Evolutionary conservation across 768 basidiomycete species (phyloP).

Genomic region (Tylopilus felleus): DNA sequence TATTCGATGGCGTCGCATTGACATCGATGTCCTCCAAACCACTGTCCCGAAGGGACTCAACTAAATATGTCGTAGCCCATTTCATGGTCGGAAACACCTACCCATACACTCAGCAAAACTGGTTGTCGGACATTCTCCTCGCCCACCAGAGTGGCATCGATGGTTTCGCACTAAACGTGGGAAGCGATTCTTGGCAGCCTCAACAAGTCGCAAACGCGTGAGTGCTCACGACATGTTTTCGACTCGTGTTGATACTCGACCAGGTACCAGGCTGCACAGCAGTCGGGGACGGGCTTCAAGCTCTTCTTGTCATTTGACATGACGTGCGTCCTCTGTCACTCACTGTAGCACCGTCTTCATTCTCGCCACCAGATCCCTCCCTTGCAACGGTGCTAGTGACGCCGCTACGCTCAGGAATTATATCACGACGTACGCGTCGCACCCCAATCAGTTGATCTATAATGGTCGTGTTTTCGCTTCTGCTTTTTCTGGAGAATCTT

Average conservation of each 20-base stretch:
- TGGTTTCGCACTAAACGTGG: slow-evolving; percentile 71
- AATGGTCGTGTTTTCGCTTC: slow-evolving; percentile 54
- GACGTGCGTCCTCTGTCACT: slow-evolving; percentile 44
- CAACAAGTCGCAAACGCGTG: slow-evolving; percentile 62
- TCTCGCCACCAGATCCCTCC: slow-evolving; percentile 42
- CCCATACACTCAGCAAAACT: slow-evolving; percentile 45
- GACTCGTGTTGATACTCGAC: slow-evolving; percentile 17
- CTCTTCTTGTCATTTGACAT: slow-evolving; percentile 79
- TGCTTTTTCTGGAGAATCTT: slow-evolving; percentile 68
- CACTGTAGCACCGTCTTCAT: background rate
- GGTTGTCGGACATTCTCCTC: slow-evolving; percentile 51
- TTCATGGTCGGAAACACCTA: slow-evolving; percentile 66
- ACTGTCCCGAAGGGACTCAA: slow-evolving; percentile 12
- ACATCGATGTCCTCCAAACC: background rate
- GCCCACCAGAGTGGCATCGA: slow-evolving; percentile 61
- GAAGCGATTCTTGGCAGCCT: slow-evolving; percentile 60
- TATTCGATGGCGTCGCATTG: background rate
- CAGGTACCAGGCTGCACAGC: slow-evolving; percentile 55
- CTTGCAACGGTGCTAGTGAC: slow-evolving; percentile 48
- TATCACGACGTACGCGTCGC: slow-evolving; percentile 49
- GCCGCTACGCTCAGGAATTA: slow-evolving; percentile 50
- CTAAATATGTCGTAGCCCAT: slow-evolving; percentile 54
- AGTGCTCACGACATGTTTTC: slow-evolving; percentile 18
- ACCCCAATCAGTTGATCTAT: slow-evolving; percentile 58
- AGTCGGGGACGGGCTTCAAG: slow-evolving; percentile 57